Conservation (phyloP, 768 basidiomycete genomes). For the Termitomyces sp. region DNA sequence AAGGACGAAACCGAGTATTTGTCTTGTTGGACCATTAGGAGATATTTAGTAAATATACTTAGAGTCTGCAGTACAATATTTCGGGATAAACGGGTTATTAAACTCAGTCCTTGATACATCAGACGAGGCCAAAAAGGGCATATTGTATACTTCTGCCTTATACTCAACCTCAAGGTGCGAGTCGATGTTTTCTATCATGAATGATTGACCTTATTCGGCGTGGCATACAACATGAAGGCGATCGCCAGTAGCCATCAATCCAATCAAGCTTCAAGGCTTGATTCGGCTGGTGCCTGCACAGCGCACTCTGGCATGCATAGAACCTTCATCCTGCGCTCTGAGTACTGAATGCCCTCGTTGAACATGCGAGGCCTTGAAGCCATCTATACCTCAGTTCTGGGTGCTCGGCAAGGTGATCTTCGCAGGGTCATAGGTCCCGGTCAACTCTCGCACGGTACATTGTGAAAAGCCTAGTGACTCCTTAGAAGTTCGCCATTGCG, state of each 20-base stretch:
- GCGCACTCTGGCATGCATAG: background rate
- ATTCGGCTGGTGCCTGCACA: background rate
- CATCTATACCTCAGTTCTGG: too few relatives aligned
- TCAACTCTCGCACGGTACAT: too few relatives aligned
- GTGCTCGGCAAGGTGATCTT: too few relatives aligned
- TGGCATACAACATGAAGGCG: constrained; percentile 67
- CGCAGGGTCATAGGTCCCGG: too few relatives aligned
- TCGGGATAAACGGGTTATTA: background rate
- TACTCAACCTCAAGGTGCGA: constrained; percentile 47
- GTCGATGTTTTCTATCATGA: constrained; percentile 72
- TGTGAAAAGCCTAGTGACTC: too few relatives aligned
- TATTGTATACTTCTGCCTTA: constrained; percentile 53
- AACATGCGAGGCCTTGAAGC: too few relatives aligned
- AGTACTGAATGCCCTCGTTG: background rate
- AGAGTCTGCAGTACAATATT: constrained; percentile 47
- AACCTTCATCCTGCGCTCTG: background rate
- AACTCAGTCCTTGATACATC: background rate
- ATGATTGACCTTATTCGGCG: constrained; percentile 55
- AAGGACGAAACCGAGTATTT: constrained; percentile 30
- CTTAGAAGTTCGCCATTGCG: too few relatives aligned
- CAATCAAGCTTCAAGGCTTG: background rate
- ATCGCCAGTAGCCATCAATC: constrained; percentile 7
- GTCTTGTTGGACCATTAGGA: constrained; percentile 62
- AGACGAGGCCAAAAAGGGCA: constrained; percentile 19
- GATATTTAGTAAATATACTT: constrained; percentile 63